A percentile compares a stretch with the other conserved stretches of the same genome.
phyloP scores from a whole-genome alignment of 2,329 filamentous ascomycete genomes.

The Sphaerulina musiva region DNA sequence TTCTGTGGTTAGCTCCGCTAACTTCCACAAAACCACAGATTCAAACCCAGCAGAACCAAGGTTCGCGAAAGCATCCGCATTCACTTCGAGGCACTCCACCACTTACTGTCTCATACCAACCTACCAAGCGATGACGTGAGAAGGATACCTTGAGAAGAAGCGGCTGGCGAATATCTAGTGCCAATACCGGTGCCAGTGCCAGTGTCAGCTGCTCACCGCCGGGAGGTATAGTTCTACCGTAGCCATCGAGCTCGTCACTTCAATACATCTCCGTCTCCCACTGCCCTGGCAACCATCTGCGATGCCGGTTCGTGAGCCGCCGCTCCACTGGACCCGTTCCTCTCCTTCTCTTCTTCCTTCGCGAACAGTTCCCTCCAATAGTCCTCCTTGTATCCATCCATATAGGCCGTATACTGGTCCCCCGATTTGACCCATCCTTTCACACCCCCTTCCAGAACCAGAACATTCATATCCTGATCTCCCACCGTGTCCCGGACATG shows the following conservation, averaged over 20 bases:
- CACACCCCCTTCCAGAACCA: constrained; percentile 40
- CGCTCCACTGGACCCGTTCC: neutral
- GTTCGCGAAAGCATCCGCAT: neutral
- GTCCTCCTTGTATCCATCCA: constrained; percentile 38
- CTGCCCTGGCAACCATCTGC: neutral
- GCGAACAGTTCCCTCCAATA: constrained; percentile 39
- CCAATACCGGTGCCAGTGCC: neutral
- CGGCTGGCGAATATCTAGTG: neutral
- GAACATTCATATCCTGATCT: constrained; percentile 37
- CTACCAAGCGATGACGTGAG: no score
- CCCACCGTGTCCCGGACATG: constrained; percentile 31
- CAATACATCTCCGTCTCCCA: constrained; percentile 7
- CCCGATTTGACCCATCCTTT: constrained; percentile 43
- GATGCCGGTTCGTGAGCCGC: neutral
- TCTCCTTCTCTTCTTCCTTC: constrained; percentile 23
- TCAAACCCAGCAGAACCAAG: neutral
- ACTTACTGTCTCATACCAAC: no score
- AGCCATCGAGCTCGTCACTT: neutral
- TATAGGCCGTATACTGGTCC: constrained; percentile 33
- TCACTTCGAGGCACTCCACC: no score
- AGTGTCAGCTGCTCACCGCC: neutral
- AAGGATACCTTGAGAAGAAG: neutral
- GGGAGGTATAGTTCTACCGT: neutral
- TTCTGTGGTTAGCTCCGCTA: neutral
- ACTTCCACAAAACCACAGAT: neutral